phyloP scores from a whole-genome alignment of 2,329 filamentous ascomycete species.

The Pseudopyrenochaeta lycopersici region DNA sequence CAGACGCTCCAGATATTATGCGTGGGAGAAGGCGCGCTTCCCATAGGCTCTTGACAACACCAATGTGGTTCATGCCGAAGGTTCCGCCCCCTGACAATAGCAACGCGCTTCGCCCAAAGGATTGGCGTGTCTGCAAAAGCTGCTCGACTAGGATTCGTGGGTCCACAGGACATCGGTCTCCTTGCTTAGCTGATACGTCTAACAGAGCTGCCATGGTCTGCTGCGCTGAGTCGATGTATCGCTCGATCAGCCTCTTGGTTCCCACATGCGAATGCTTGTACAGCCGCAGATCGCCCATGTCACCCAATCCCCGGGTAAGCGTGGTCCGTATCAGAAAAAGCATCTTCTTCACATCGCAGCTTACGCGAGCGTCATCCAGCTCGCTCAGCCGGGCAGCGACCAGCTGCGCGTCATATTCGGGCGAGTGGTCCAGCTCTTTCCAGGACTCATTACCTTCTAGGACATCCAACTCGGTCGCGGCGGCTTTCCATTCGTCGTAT shows the following conservation, averaged over 20 bases:
- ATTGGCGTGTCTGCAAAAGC: slow-evolving; percentile 76
- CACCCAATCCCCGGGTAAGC: slow-evolving; percentile 80
- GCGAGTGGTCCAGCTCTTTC: slow-evolving; percentile 74
- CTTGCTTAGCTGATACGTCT: slow-evolving; percentile 64
- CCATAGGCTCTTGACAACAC: slow-evolving; percentile 83
- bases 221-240: slow-evolving; percentile 82
- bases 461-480: slow-evolving; percentile 78
- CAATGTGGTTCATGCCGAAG: slow-evolving; percentile 92
- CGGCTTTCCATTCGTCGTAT: slow-evolving; percentile 76
- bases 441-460: slow-evolving; percentile 83
- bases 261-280: slow-evolving; percentile 87
- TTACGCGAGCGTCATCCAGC: slow-evolving; percentile 76
- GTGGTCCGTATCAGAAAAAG: slow-evolving; percentile 82
- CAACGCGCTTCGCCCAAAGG: slow-evolving; percentile 84
- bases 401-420: slow-evolving; percentile 75
- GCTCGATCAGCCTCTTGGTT: slow-evolving; percentile 86
- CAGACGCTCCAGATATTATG: slow-evolving; percentile 87
- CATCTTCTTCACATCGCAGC: slow-evolving; percentile 78
- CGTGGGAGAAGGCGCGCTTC: slow-evolving; percentile 79
- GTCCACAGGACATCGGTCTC: slow-evolving; percentile 62
- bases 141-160: slow-evolving; percentile 71
- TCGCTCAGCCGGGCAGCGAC: slow-evolving; percentile 75
- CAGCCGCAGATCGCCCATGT: slow-evolving; percentile 82
- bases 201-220: slow-evolving; percentile 78
- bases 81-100: slow-evolving; percentile 86